Evolutionary conservation across 208 protist genomes (phyloP).

Genomic region (Blastocrithidia nonstop): DNA sequence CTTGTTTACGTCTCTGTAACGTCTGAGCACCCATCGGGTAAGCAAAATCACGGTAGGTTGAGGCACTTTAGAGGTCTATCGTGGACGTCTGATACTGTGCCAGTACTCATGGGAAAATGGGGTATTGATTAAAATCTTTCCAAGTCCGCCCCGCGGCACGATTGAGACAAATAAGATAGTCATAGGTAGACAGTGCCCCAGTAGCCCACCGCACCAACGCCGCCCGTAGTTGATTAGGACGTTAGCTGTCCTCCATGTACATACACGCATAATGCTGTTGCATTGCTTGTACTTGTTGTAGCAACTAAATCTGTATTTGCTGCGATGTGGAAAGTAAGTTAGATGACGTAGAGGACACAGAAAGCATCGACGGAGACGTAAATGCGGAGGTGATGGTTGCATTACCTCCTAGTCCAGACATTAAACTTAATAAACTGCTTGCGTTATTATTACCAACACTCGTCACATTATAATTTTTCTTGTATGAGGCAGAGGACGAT

Average conservation of each 20-base stretch:
- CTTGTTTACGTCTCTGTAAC: slow-evolving; percentile 36
- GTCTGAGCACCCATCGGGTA: slow-evolving; percentile 93
- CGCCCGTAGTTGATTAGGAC: slow-evolving; percentile 21
- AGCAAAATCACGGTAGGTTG: slow-evolving; percentile 76
- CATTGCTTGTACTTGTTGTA: background rate
- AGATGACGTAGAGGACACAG: background rate
- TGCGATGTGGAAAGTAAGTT: background rate
- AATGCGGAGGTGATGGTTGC: background rate
- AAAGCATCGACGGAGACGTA: background rate
- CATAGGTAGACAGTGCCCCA: slow-evolving; percentile 84
- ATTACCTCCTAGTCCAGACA: no score
- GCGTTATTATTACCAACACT: no score
- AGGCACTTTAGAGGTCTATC: slow-evolving; percentile 54
- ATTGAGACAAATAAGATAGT: slow-evolving; percentile 87
- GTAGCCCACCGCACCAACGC: slow-evolving; percentile 85
- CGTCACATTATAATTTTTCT: no score
- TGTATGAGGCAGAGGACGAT: background rate
- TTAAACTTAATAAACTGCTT: no score
- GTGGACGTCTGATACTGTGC: slow-evolving; percentile 44
- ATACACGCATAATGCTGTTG: slow-evolving; percentile 20
- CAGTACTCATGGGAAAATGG: slow-evolving; percentile 91
- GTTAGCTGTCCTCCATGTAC: slow-evolving; percentile 49
- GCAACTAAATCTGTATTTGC: no score
- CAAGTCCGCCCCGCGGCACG: slow-evolving; percentile 72
- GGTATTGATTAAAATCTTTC: slow-evolving; percentile 88